Percentiles rank a stretch among this genome's conserved stretches.
These are phyloP conservation scores for Arxiozyma heterogenica DNA, from an alignment of 1,139 yeast genomes.

Conservation along the genomic window DNA sequence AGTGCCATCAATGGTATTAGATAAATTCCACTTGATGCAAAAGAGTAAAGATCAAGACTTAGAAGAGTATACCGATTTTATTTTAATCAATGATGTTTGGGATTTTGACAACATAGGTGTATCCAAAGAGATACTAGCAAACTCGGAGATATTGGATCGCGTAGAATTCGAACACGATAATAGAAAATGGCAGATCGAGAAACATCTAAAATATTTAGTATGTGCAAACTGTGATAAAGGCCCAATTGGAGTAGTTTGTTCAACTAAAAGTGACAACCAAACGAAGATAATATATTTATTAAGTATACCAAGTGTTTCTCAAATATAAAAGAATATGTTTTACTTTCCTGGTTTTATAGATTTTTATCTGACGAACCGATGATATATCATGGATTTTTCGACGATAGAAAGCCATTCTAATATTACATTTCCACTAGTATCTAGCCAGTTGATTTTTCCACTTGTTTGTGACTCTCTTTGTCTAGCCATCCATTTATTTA, in stretches of 20 bases:
- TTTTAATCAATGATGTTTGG: constrained; percentile 52
- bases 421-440: not conserved
- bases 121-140: constrained; percentile 39
- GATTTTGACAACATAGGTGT: constrained; percentile 72
- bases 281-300: constrained; percentile 11
- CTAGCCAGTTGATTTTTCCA: not conserved
- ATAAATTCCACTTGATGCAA: constrained; percentile 16
- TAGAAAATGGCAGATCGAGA: constrained; percentile 21
- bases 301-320: constrained; percentile 16
- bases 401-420: not conserved
- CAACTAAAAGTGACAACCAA: constrained; percentile 32
- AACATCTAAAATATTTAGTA: constrained; percentile 43
- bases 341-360: not conserved
- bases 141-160: not conserved
- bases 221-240: constrained; percentile 74
- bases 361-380: not conserved
- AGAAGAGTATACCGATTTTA: constrained; percentile 26
- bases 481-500: not conserved
- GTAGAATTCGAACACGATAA: constrained; percentile 8
- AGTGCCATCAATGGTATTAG: constrained; percentile 11
- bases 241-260: constrained; percentile 54
- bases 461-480: too few relatives aligned
- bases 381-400: not conserved
- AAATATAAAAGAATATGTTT: not conserved
- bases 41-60: not conserved